phyloP scores from a whole-genome alignment of 2,329 filamentous ascomycete genomes.

The Colletotrichum sp. region DNA sequence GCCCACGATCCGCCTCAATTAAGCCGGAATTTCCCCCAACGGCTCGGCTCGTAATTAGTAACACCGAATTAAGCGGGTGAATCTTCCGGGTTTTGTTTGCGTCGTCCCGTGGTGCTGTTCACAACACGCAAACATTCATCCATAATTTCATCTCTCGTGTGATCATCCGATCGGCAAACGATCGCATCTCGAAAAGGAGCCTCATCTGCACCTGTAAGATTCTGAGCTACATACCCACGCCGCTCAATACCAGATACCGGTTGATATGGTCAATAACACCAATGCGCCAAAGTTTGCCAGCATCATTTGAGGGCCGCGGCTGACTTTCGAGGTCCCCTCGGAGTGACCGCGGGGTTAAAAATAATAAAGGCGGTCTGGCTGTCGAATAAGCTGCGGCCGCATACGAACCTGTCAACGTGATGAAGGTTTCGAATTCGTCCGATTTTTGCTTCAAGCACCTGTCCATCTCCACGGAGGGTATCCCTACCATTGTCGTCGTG shows the following conservation, averaged over 20 bases:
- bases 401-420: not conserved
- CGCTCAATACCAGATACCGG: fast-evolving
- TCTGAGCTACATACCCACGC: fast-evolving
- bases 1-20: not conserved
- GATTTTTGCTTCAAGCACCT: not conserved
- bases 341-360: not conserved
- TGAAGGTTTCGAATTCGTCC: not conserved
- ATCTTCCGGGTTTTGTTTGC: not conserved
- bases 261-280: not conserved
- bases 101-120: not conserved
- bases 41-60: not conserved
- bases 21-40: not conserved
- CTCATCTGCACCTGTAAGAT: not conserved
- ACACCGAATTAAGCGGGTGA: not conserved
- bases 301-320: not conserved
- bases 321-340: not conserved
- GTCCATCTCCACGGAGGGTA: not conserved
- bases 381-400: not conserved
- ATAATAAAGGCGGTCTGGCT: not conserved
- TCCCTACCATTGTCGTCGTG: not conserved
- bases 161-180: not conserved
- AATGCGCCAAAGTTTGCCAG: not conserved
- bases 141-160: not conserved
- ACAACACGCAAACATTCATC: not conserved
- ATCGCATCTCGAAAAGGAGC: not conserved